Evolutionary conservation across 2,329 filamentous ascomycete species (phyloP).

Genomic region (Colletotrichum cereale): DNA sequence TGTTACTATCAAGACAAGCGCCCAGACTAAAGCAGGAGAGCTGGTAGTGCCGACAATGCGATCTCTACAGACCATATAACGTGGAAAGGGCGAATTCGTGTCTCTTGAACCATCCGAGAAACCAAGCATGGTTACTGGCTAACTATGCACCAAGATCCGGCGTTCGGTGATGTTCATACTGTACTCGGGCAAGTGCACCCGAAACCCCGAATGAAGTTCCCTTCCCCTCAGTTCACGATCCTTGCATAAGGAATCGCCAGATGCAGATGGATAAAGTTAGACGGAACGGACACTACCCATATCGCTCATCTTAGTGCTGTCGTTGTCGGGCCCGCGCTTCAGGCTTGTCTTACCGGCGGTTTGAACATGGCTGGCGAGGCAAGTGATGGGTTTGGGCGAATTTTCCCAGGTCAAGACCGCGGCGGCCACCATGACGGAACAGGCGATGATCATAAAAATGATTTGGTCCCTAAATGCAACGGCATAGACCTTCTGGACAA

Average conservation of each 20-base stretch:
- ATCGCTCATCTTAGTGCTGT: constrained; percentile 35
- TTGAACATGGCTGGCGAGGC: constrained; percentile 26
- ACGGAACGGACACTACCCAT: constrained; percentile 33
- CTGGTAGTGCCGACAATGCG: neutral
- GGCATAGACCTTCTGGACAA: constrained; percentile 58
- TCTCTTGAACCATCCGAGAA: neutral
- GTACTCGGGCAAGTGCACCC: too few species aligned
- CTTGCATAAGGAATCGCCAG: constrained; percentile 1
- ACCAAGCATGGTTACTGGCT: neutral
- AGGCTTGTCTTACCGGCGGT: constrained; percentile 28
- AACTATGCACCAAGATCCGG: neutral
- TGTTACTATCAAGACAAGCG: neutral
- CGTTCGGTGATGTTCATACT: neutral
- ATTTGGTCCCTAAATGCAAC: constrained; percentile 60
- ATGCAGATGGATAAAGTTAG: neutral
- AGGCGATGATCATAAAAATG: constrained; percentile 59
- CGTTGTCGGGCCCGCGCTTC: constrained; percentile 12
- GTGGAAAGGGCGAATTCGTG: neutral
- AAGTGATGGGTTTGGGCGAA: constrained; percentile 51
- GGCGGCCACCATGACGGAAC: constrained; percentile 57
- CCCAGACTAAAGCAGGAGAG: neutral
- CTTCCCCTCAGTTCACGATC: constrained; percentile 17
- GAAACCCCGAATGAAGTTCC: constrained; percentile 22
- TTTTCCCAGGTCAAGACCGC: constrained; percentile 60
- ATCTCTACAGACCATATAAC: neutral